phyloP scores from a whole-genome alignment of 2,329 filamentous ascomycete species.

The Hypoxylon sp. region DNA sequence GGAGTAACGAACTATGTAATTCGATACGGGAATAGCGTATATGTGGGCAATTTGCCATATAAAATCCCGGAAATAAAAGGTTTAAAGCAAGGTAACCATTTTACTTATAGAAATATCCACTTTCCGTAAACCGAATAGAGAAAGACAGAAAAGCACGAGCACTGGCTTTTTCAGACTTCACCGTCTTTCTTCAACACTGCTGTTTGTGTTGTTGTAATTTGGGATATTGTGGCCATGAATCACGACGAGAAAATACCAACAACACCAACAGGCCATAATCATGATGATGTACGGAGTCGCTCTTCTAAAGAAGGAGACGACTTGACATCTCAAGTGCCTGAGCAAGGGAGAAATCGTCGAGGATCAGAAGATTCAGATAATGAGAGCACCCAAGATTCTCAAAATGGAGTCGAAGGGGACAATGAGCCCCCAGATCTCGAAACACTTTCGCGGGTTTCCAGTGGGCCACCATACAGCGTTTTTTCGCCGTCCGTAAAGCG shows the following conservation, averaged over 20 bases:
- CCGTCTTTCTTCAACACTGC: slow-evolving; percentile 17
- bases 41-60: slow-evolving; percentile 11
- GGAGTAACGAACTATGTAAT: slow-evolving; percentile 9
- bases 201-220: slow-evolving; percentile 18
- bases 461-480: slow-evolving; percentile 59
- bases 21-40: slow-evolving; percentile 28
- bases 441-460: slow-evolving; percentile 55
- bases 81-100: slow-evolving; percentile 4
- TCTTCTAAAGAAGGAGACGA: slow-evolving; percentile 34
- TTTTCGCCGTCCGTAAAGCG: slow-evolving; percentile 61
- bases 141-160: slow-evolving; percentile 14
- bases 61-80: slow-evolving; percentile 30
- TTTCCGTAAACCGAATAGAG: slow-evolving; percentile 30
- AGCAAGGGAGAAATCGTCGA: slow-evolving; percentile 12
- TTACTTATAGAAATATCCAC: slow-evolving; percentile 27
- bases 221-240: slow-evolving; percentile 38
- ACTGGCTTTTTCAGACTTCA: slow-evolving; percentile 8
- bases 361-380: slow-evolving; percentile 34
- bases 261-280: slow-evolving; percentile 11
- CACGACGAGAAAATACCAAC: slow-evolving; percentile 34
- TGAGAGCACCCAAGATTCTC: slow-evolving; percentile 30
- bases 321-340: slow-evolving; percentile 13
- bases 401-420: slow-evolving; percentile 33
- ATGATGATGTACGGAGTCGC: slow-evolving; percentile 17
- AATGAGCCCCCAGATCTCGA: slow-evolving; percentile 52